These are phyloP conservation scores for Vararia minispora DNA, from an alignment of 768 basidiomycete genomes.

Conservation along the genomic window DNA sequence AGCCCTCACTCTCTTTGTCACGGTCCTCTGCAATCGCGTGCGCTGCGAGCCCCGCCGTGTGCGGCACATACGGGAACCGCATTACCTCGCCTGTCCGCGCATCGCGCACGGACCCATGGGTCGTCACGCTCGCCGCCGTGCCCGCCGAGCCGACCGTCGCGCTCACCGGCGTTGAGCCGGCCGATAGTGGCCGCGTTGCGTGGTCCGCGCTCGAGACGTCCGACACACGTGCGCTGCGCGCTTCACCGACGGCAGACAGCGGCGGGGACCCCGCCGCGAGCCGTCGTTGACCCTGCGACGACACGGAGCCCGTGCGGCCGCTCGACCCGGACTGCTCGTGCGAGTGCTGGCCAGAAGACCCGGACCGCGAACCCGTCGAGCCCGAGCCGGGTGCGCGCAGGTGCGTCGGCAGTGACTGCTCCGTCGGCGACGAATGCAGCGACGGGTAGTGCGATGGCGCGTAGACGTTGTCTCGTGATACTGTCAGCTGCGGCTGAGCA, in stretches of 20 bases:
- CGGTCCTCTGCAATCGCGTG: too few species aligned
- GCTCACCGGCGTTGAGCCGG: background rate
- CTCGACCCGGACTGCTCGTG: conserved; percentile 24
- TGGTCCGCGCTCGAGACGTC: too few species aligned
- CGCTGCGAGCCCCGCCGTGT: conserved; percentile 7
- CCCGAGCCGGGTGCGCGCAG: too few species aligned
- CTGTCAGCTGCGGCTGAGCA: conserved; percentile 12
- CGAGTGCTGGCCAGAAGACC: conserved; percentile 6
- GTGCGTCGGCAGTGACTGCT: too few species aligned
- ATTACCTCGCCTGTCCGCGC: conserved; percentile 22
- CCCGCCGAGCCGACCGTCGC: conserved; percentile 17
- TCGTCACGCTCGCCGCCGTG: conserved; percentile 22
- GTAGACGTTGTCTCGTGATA: too few species aligned
- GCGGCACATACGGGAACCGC: conserved; percentile 16
- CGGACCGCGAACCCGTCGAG: too few species aligned
- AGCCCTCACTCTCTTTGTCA: too few species aligned
- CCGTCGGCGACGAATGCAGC: too few species aligned
- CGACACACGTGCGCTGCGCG: too few species aligned
- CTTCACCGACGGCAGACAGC: conserved; percentile 22
- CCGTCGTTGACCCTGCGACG: conserved; percentile 35
- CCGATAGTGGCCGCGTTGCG: too few species aligned
- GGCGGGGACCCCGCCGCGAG: conserved; percentile 17
- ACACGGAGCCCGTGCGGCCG: conserved; percentile 39
- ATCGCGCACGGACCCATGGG: conserved; percentile 20
- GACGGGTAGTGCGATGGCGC: too few species aligned